Evolutionary conservation across 2,329 filamentous ascomycete genomes (phyloP).

Genomic region (Microascus cirrosus): DNA sequence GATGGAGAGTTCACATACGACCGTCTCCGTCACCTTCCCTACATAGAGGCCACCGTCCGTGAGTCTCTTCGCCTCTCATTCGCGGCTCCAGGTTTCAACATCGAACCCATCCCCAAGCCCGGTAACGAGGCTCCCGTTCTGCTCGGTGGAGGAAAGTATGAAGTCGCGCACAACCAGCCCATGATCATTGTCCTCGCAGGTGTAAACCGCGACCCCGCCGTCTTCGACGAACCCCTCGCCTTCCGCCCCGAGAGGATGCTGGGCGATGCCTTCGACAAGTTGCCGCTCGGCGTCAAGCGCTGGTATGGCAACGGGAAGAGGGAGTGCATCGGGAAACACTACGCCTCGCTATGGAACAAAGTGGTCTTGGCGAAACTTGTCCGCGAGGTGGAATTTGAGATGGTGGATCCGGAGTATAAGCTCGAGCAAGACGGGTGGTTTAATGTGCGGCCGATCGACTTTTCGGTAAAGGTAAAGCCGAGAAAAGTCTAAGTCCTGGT

Average conservation of each 20-base stretch:
- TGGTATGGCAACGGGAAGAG: constrained; percentile 41
- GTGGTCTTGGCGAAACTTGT: constrained; percentile 29
- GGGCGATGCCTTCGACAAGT: constrained; percentile 26
- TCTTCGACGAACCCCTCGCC: constrained; percentile 55
- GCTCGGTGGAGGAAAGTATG: constrained; percentile 46
- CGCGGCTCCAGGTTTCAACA: constrained; percentile 40
- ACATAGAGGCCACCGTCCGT: constrained; percentile 52
- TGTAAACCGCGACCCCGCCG: constrained; percentile 49
- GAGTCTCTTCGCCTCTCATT: constrained; percentile 54
- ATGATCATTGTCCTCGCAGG: constrained; percentile 38
- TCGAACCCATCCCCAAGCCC: constrained; percentile 28
- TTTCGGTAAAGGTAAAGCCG: constrained; percentile 29
- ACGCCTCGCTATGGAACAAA: constrained; percentile 33
- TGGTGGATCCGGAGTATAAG: constrained; percentile 25
- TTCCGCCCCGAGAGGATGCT: constrained; percentile 52
- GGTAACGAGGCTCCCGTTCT: constrained; percentile 36
- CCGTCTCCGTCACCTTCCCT: constrained; percentile 53
- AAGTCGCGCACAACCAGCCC: constrained; percentile 37
- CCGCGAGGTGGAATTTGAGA: constrained; percentile 32
- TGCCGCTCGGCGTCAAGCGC: constrained; percentile 34
- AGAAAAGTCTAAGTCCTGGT: constrained; percentile 10
- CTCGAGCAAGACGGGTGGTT: constrained; percentile 39
- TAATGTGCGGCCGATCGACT: constrained; percentile 35
- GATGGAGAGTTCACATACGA: constrained; percentile 43
- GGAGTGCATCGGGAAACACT: constrained; percentile 39